Evolutionary conservation across 1,284 basidiomycete genomes (phyloP).

Genomic region (Cryptococcus wingfieldii): DNA sequence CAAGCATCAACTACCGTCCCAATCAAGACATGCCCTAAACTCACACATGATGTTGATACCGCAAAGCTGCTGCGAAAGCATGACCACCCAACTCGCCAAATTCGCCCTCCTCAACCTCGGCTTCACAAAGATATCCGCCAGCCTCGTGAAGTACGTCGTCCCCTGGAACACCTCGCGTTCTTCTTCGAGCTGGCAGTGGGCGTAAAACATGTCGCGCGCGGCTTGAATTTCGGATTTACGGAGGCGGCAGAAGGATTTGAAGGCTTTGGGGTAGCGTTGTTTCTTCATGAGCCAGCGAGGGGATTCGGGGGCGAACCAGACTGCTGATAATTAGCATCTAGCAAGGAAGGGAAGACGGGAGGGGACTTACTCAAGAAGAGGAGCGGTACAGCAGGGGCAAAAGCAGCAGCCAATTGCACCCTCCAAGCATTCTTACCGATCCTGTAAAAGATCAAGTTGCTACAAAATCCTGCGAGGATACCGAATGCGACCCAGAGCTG

Average conservation of each 20-base stretch:
- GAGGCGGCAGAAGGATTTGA: constrained; percentile 60
- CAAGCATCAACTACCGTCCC: constrained; percentile 17
- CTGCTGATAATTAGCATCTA: constrained; percentile 1
- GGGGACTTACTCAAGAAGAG: constrained; percentile 52
- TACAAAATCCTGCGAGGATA: constrained; percentile 41
- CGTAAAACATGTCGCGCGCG: constrained; percentile 59
- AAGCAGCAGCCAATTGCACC: constrained; percentile 50
- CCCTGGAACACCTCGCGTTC: constrained; percentile 44
- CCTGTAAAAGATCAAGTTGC: constrained; percentile 27
- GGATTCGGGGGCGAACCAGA: constrained; percentile 57
- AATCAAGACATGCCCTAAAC: not conserved
- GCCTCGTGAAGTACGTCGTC: constrained; percentile 47
- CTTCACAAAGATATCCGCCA: constrained; percentile 64
- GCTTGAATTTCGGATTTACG: constrained; percentile 66
- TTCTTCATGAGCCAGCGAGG: constrained; percentile 71
- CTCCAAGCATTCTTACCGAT: constrained; percentile 45
- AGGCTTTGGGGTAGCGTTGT: constrained; percentile 62
- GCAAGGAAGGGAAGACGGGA: not conserved
- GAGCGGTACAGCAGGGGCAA: constrained; percentile 50
- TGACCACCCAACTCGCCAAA: constrained; percentile 64
- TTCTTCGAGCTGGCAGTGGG: constrained; percentile 49
- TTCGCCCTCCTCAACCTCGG: constrained; percentile 67
- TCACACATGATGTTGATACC: constrained; percentile 54
- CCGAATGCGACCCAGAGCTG: constrained; percentile 52
- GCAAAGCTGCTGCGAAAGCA: constrained; percentile 52